A percentile compares a stretch with the other conserved stretches of the same genome.
Conservation (phyloP, 805 yeast species). For the Cyberlindnera galapagoensis region DNA sequence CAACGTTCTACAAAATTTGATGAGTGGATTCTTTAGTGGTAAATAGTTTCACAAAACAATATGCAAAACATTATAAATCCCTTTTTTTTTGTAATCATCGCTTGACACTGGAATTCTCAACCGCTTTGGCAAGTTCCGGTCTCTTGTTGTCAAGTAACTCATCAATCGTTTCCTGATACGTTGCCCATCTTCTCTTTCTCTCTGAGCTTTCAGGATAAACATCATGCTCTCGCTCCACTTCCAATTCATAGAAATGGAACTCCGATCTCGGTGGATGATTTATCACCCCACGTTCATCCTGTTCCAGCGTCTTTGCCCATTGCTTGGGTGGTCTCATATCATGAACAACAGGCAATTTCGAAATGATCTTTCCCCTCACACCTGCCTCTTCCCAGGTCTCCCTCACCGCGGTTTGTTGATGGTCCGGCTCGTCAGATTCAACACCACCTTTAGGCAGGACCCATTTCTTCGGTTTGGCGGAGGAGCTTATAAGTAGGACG, state of each 20-base stretch:
- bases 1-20: slow-evolving; percentile 63
- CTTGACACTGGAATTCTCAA: slow-evolving; percentile 46
- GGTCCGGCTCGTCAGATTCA: slow-evolving; percentile 65
- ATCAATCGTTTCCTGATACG: slow-evolving; percentile 57
- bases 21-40: slow-evolving; percentile 53
- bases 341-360: slow-evolving; percentile 55
- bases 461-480: slow-evolving; percentile 66
- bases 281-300: slow-evolving; percentile 23
- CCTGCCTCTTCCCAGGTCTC: slow-evolving; percentile 99
- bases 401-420: slow-evolving; percentile 50
- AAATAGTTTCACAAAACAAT: background rate
- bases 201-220: slow-evolving; percentile 70
- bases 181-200: slow-evolving; percentile 72
- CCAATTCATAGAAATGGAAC: slow-evolving; percentile 82
- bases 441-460: slow-evolving; percentile 95
- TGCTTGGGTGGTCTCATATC: slow-evolving; percentile 50
- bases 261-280: slow-evolving; percentile 67
- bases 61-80: background rate
- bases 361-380: slow-evolving; percentile 55
- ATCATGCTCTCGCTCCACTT: slow-evolving; percentile 44
- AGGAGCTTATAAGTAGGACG: slow-evolving; percentile 75
- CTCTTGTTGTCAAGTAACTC: slow-evolving; percentile 52
- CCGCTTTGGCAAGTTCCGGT: slow-evolving; percentile 60
- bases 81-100: background rate
- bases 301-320: slow-evolving; percentile 28